Conservation (phyloP, 2,329 filamentous ascomycete genomes). For the Amesomyces nigricolor region DNA sequence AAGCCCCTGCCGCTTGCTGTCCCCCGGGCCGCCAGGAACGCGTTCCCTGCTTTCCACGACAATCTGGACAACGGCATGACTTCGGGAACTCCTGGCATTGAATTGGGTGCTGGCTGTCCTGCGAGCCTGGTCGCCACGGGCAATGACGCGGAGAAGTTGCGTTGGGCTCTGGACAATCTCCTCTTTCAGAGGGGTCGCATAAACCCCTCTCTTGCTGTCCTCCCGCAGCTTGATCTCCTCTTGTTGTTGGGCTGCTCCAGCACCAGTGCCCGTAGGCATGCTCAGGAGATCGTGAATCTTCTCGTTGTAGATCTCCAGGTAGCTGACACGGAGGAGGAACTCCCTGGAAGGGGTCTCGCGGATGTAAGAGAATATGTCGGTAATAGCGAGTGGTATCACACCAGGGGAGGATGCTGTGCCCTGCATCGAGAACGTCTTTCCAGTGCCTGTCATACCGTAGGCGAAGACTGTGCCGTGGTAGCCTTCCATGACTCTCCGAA, state of each 20-base stretch:
- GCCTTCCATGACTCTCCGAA: constrained; percentile 96
- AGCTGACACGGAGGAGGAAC: constrained; percentile 92
- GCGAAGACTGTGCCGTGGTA: constrained; percentile 98
- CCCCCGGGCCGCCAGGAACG: constrained; percentile 51
- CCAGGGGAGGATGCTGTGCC: constrained; percentile 91
- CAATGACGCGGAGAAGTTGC: constrained; percentile 89
- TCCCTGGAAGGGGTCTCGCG: constrained; percentile 92
- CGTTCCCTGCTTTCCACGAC: constrained; percentile 95
- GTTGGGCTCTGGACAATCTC: constrained; percentile 98
- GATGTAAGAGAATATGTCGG: constrained; percentile 98
- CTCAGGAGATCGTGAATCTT: constrained; percentile 91
- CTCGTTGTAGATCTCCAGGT: constrained; percentile 98
- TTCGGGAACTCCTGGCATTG: constrained; percentile 92
- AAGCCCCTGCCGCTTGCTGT: constrained; percentile 63
- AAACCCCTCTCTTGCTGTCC: constrained; percentile 92
- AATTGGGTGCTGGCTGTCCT: constrained; percentile 93
- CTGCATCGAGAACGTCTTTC: constrained; percentile 99
- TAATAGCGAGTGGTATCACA: constrained; percentile 94
- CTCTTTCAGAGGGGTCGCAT: constrained; percentile 92
- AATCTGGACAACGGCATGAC: constrained; percentile 97
- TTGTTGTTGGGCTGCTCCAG: constrained; percentile 52
- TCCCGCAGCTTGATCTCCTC: constrained; percentile 97
- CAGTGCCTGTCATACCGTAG: constrained; percentile 98
- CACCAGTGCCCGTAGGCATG: constrained; percentile 56
- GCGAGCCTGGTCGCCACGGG: constrained; percentile 83